Evolutionary conservation across 2,329 filamentous ascomycete species (phyloP), one percentile per base, ranked within the genome.

Genomic region (Verticillium isaacii): DNA sequence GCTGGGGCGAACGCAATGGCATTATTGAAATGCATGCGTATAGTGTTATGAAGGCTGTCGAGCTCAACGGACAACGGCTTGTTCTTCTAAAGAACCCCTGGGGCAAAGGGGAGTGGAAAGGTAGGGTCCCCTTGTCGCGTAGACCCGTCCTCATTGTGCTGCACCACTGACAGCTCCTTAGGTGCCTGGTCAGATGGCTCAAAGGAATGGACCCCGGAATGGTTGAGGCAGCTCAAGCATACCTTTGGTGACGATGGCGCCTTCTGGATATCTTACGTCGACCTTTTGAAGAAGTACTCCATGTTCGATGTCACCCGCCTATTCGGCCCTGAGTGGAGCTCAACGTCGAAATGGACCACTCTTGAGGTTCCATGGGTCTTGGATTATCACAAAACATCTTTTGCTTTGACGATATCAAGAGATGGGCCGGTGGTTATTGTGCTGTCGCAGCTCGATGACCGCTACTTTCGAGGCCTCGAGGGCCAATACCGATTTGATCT

Each of bases 81-180:
- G 77, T 92, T 2, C 82, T 87, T 58, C 77, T 92, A 45, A 84
- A 81, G 66, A 95, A 95, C 67, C 92, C 92, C 0, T 95, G 91
- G 91, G 92, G 91, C 1, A 86, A 87, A 65, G 86, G 85, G 36
- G 91, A 93, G 74, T 95, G 91, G 91, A 89, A 85, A 34, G 92
- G 92, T 6, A 29, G 1, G 29, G 29, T 29, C 5, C 29, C 29
- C 4, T 1, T 81, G 5, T 19, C 14, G 1, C 95, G 91, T 12
- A 85, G 71, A 64, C 12, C 19, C 19, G 9, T 67, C 73, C 66
- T 5, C 5, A 23, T 7, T 2, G 15, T 32, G 50, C 23, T 23
- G n/a, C 39, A 3, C 50, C 37, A n/a, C 25, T 57, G n/a, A 56
- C 36, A 32, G 15, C 29, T 54, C 41, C 34, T 74, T 17, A 74